These are phyloP conservation scores for Arabidopsis hybrid DNA, from an alignment of 441 rosid species.

Conservation along the genomic window DNA sequence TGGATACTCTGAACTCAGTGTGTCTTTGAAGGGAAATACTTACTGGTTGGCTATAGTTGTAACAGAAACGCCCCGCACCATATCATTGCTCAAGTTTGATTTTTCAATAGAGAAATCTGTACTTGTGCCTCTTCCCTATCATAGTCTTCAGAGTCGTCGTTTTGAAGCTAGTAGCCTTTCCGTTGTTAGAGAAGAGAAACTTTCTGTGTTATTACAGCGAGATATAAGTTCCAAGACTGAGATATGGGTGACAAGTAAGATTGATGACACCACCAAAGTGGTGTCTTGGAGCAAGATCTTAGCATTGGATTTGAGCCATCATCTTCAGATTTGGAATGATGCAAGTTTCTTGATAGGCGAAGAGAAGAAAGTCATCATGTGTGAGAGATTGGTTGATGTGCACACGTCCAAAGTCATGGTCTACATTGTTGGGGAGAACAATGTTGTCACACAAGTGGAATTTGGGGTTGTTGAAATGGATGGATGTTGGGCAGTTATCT, in stretches of 20 bases:
- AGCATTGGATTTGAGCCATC: background rate
- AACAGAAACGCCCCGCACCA: background rate
- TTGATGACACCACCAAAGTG: background rate
- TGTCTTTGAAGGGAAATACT: background rate
- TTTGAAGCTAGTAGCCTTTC: background rate
- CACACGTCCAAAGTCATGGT: background rate
- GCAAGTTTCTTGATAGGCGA: background rate
- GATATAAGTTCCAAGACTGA: background rate
- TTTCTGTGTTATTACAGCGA: background rate
- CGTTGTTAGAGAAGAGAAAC: background rate
- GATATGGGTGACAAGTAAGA: conserved; percentile 17
- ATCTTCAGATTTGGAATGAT: background rate
- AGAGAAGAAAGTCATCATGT: background rate
- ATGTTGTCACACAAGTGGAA: background rate
- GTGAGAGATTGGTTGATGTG: background rate
- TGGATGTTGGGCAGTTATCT: background rate
- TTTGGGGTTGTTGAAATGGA: background rate
- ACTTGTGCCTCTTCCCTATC: background rate
- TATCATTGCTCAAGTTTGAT: background rate
- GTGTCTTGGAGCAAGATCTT: conserved; percentile 1
- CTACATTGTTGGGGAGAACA: conserved; percentile 15
- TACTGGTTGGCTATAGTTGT: background rate
- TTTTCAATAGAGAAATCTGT: background rate
- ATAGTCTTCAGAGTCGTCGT: background rate
- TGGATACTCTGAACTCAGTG: background rate